Percentiles rank a stretch among this genome's conserved stretches.
Evolutionary conservation across 257 asterid species (phyloP).

Genomic region (Nicotiana attenuata): DNA sequence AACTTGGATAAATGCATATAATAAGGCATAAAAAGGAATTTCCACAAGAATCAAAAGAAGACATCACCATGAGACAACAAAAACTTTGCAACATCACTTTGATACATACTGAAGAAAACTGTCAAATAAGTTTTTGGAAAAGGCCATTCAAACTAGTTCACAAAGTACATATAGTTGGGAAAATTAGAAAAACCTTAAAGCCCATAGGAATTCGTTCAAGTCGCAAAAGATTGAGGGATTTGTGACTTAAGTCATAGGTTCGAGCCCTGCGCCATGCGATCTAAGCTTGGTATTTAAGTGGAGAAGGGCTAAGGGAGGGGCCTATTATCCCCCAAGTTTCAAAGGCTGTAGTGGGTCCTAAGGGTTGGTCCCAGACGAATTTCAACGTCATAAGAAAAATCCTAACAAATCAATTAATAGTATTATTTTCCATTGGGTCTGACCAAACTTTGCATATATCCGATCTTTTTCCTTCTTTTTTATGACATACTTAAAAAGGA

Average conservation of each 20-base stretch:
- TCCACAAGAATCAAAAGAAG: conserved; percentile 6
- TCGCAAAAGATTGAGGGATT: no score
- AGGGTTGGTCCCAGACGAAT: no score
- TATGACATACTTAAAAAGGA: no score
- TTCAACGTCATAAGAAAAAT: background rate
- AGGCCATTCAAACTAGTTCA: background rate
- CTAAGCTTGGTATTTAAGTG: no score
- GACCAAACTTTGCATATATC: background rate
- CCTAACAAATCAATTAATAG: background rate
- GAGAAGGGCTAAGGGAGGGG: no score
- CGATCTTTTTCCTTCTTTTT: no score
- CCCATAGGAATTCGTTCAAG: no score
- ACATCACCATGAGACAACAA: conserved; percentile 6
- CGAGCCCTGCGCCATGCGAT: no score
- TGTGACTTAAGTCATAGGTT: no score
- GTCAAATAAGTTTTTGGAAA: background rate
- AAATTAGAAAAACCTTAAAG: background rate
- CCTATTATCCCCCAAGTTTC: no score
- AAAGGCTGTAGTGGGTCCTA: no score
- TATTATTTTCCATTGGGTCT: background rate
- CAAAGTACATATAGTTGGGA: background rate
- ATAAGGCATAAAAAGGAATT: background rate
- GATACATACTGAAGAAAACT: background rate
- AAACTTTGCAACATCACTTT: conserved; percentile 2
- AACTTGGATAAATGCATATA: background rate